Evolutionary conservation across 495 filamentous ascomycete species (phyloP).

Genomic region (Talaromyces trachyspermus): DNA sequence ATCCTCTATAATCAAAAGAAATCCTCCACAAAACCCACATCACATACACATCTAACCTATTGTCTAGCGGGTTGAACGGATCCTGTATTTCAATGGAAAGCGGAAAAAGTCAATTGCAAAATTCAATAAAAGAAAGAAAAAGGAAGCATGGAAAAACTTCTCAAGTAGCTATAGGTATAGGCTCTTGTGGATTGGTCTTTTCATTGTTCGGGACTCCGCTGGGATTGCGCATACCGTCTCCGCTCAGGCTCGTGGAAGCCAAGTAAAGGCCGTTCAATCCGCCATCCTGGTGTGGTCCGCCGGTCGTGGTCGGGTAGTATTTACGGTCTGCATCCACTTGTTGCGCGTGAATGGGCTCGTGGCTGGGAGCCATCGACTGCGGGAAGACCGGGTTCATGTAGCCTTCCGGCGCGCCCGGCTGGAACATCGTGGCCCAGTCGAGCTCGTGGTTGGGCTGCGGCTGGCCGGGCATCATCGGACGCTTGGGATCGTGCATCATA

Average conservation of each 20-base stretch:
- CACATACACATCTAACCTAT: slow-evolving; percentile 24
- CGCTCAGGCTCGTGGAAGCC: slow-evolving; percentile 38
- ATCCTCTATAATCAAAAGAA: slow-evolving; percentile 2
- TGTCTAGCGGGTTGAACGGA: slow-evolving; percentile 40
- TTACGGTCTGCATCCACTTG: slow-evolving; percentile 40
- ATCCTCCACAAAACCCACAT: no score
- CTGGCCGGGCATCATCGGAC: slow-evolving; percentile 37
- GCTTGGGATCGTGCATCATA: slow-evolving; percentile 34
- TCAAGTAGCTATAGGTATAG: slow-evolving; percentile 8
- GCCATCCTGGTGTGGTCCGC: slow-evolving; percentile 30
- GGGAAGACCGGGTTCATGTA: slow-evolving; percentile 55
- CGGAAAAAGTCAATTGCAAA: slow-evolving; percentile 5
- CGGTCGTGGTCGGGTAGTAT: slow-evolving; percentile 37
- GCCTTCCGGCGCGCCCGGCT: slow-evolving; percentile 55
- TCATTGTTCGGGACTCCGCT: slow-evolving; percentile 3
- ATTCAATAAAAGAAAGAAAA: slow-evolving; percentile 3
- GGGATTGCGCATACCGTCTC: slow-evolving; percentile 34
- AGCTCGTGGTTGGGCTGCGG: slow-evolving; percentile 33
- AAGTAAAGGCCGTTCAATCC: slow-evolving; percentile 42
- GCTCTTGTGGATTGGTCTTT: slow-evolving; percentile 8
- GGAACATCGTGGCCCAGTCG: slow-evolving; percentile 70
- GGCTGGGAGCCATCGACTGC: slow-evolving; percentile 40
- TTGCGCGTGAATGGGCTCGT: slow-evolving; percentile 40
- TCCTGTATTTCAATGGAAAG: slow-evolving; percentile 16
- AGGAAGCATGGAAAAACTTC: slow-evolving; percentile 5